A percentile compares a stretch with the other conserved stretches of the same genome.
Conservation (phyloP, 2,329 filamentous ascomycete species). For the Aschersonia sp. region DNA sequence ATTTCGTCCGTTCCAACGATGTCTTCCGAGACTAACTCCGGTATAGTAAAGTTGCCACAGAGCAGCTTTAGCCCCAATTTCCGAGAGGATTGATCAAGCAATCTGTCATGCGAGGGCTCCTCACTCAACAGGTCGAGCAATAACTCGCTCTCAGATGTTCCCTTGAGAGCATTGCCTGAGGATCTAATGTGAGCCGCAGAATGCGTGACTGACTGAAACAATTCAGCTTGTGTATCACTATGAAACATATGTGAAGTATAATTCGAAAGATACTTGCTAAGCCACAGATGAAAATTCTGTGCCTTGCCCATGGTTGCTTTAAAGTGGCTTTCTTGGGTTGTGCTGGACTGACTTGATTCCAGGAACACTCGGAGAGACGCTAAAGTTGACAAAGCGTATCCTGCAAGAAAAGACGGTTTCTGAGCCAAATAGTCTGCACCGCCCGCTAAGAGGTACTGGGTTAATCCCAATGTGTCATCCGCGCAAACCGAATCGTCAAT, state of each 20-base stretch:
- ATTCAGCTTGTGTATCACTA: conserved; percentile 30
- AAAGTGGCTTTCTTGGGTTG: conserved; percentile 75
- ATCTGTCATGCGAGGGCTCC: conserved; percentile 40
- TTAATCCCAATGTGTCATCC: conserved; percentile 77
- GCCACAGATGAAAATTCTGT: conserved; percentile 64
- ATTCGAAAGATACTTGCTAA: conserved; percentile 50
- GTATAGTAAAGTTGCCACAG: conserved; percentile 58
- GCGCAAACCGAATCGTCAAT: conserved; percentile 76
- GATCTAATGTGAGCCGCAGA: conserved; percentile 54
- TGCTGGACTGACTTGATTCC: conserved; percentile 59
- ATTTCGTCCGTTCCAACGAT: conserved; percentile 54
- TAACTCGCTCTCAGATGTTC: conserved; percentile 64
- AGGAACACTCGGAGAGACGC: conserved; percentile 67
- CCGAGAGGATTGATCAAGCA: conserved; percentile 58
- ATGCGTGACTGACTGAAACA: conserved; percentile 53
- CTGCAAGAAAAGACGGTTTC: conserved; percentile 63
- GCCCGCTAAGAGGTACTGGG: conserved; percentile 64
- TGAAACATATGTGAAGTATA: conserved; percentile 43
- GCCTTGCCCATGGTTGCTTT: conserved; percentile 63
- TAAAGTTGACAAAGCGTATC: conserved; percentile 65
- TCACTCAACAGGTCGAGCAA: conserved; percentile 71
- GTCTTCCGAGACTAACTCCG: conserved; percentile 33
- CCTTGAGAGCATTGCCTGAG: conserved; percentile 54
- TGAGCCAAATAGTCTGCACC: conserved; percentile 51
- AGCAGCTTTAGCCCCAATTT: conserved; percentile 59